Evolutionary conservation across 179 eudicot species (phyloP), one percentile per base, ranked within the genome.

Genomic region (Dionaea muscipula): DNA sequence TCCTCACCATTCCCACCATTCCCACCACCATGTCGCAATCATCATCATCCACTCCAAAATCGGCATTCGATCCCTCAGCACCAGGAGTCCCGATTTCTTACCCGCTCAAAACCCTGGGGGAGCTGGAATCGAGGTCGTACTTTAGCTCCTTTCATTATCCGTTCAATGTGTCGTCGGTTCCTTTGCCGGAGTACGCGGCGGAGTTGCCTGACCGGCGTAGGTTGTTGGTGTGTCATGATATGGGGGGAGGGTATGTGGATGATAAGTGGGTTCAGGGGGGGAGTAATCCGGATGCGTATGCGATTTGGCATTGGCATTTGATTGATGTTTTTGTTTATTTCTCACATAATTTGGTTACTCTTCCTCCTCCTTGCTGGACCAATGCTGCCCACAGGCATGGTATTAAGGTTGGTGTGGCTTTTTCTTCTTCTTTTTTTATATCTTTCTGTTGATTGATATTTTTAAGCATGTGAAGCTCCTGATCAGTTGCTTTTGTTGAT

Each of bases 221-320:
- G 68, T 20, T 83, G 10, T 56, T 90, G 67, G 97, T 86, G 5
- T 90, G 95, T 63, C 97, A 90, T 69, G 97, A 90, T 63, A 81
- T 90, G 95, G 83, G 70, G 3, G 97, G 97, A 28, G 97, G 95
- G 37, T 90, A 90, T 28, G 21, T 38, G 39, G 97, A 87, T 49
- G 97, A 90, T 74, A 83, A 72, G 66, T 83, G 88, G 82, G 75
- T 83, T 0, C 97, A 90, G 60, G 97, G 95, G 0, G 90, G 89
- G 54, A 50, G 7, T 2, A 78, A 83, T 68, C 61, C 78, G 1
- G 83, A 75, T 24, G 97, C 90, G 18, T 90, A 83, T 63, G 72
- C 76, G 21, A 83, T 90, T 22, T 86, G 97, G 97, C 97, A 90
- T 58, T 90, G 97, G 97, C 80, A 83, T 68, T 80, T 86, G 76